Percentiles rank a stretch among this genome's conserved stretches.
Conservation (phyloP, 768 basidiomycete species). For the Amanita brunnescens region DNA sequence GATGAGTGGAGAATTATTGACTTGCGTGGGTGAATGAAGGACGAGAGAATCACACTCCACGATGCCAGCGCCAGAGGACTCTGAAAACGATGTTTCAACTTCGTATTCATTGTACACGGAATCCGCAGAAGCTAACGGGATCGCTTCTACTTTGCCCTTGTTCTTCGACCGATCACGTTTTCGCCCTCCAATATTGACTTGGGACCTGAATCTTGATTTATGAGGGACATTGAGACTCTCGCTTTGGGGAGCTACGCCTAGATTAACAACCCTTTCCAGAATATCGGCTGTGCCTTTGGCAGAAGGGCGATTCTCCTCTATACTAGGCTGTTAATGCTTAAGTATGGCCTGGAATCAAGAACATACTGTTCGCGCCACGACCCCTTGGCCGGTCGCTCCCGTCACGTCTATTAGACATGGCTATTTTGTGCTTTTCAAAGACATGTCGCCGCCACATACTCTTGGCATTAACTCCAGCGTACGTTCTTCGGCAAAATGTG, state of each 20-base stretch:
- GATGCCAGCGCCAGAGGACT: conserved; percentile 17
- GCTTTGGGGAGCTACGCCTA: conserved; percentile 33
- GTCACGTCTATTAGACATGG: conserved; percentile 81
- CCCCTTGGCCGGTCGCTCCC: conserved; percentile 55
- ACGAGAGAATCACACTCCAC: conserved; percentile 28
- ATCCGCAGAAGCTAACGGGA: conserved; percentile 18
- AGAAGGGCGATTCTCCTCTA: conserved; percentile 49
- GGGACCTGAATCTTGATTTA: conserved; percentile 39
- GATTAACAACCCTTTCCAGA: conserved; percentile 34
- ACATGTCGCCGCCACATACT: conserved; percentile 90
- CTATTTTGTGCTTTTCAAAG: conserved; percentile 84
- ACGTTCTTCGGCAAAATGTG: conserved; percentile 77
- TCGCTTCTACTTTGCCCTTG: conserved; percentile 12
- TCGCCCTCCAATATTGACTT: conserved; percentile 16
- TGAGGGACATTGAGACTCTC: conserved; percentile 25
- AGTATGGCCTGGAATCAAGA: background rate
- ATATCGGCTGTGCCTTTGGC: conserved; percentile 23
- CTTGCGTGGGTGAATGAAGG: conserved; percentile 24
- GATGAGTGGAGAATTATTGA: conserved; percentile 14
- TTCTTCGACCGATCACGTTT: conserved; percentile 16
- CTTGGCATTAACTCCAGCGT: conserved; percentile 82
- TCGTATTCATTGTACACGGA: conserved; percentile 16
- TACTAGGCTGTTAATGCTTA: background rate
- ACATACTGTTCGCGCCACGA: conserved; percentile 58
- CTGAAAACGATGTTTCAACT: conserved; percentile 4